phyloP scores from a whole-genome alignment of 345 rosid genomes.

The Aethionema arabicum region DNA sequence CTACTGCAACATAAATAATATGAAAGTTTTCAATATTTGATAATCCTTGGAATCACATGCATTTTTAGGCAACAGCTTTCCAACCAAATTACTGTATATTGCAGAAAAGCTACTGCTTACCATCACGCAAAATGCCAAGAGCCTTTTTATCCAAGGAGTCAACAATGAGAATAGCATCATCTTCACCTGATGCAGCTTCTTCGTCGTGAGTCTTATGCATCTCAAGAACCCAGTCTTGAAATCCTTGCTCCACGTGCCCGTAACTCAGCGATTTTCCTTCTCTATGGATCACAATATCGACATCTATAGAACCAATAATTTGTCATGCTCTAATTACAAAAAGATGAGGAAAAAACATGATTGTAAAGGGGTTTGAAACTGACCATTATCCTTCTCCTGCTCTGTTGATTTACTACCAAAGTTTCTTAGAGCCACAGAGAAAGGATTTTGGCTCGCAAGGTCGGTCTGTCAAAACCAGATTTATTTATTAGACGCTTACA shows the following conservation, averaged over 20 bases:
- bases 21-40: not conserved
- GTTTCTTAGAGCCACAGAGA: constrained; percentile 55
- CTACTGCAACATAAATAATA: constrained; percentile 12
- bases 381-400: constrained; percentile 51
- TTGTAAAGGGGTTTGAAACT: constrained; percentile 9
- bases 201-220: constrained; percentile 67
- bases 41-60: constrained; percentile 9
- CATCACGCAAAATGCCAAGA: constrained; percentile 57
- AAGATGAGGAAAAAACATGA: not conserved
- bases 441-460: constrained; percentile 57
- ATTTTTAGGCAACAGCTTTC: constrained; percentile 11
- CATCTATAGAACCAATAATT: constrained; percentile 38
- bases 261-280: constrained; percentile 38
- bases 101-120: constrained; percentile 38
- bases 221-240: constrained; percentile 60
- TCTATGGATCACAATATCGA: constrained; percentile 41
- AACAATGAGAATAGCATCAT: constrained; percentile 48
- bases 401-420: constrained; percentile 45
- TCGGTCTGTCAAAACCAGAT: constrained; percentile 52
- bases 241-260: constrained; percentile 53
- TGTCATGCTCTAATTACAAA: constrained; percentile 16
- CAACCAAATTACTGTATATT: constrained; percentile 3
- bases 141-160: constrained; percentile 45
- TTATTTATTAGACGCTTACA: constrained; percentile 5
- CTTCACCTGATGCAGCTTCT: constrained; percentile 58